Evolutionary conservation across 495 filamentous ascomycete species (phyloP).

Genomic region (Penicillium paradoxum): DNA sequence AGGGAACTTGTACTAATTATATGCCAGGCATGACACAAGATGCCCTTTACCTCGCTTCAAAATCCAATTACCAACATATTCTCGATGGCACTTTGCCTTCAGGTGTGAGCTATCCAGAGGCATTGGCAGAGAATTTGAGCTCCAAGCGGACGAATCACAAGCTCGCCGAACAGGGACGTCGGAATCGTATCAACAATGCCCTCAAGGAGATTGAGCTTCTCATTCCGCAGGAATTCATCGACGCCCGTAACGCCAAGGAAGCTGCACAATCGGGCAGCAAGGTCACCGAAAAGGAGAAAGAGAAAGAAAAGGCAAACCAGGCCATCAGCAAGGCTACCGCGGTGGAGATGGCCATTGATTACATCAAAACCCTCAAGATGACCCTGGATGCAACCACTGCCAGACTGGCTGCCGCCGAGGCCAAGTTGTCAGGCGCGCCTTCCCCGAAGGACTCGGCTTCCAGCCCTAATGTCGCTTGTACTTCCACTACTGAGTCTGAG

Average conservation of each 20-base stretch:
- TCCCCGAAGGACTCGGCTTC: neutral
- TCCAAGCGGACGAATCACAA: slow-evolving; percentile 98
- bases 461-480: neutral
- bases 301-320: slow-evolving; percentile 43
- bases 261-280: slow-evolving; percentile 26
- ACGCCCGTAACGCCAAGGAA: slow-evolving; percentile 32
- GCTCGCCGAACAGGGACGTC: slow-evolving; percentile 90
- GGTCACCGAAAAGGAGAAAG: slow-evolving; percentile 39
- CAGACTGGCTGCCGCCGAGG: slow-evolving; percentile 60
- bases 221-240: slow-evolving; percentile 54
- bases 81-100: slow-evolving; percentile 86
- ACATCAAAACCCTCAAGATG: slow-evolving; percentile 79
- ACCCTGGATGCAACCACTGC: slow-evolving; percentile 64
- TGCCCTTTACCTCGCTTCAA: slow-evolving; percentile 80
- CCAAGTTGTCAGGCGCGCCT: slow-evolving; percentile 14
- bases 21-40: slow-evolving; percentile 50
- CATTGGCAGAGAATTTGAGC: slow-evolving; percentile 85
- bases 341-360: slow-evolving; percentile 92
- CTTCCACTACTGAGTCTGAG: neutral
- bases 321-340: slow-evolving; percentile 90
- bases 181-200: slow-evolving; percentile 92
- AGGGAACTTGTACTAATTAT: slow-evolving; percentile 8
- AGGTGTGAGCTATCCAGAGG: slow-evolving; percentile 85
- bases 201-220: slow-evolving; percentile 86
- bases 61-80: slow-evolving; percentile 98